Base-by-base conservation (phyloP, 2,329 filamentous ascomycete genomes). In the Teratosphaeria destructans region DNA sequence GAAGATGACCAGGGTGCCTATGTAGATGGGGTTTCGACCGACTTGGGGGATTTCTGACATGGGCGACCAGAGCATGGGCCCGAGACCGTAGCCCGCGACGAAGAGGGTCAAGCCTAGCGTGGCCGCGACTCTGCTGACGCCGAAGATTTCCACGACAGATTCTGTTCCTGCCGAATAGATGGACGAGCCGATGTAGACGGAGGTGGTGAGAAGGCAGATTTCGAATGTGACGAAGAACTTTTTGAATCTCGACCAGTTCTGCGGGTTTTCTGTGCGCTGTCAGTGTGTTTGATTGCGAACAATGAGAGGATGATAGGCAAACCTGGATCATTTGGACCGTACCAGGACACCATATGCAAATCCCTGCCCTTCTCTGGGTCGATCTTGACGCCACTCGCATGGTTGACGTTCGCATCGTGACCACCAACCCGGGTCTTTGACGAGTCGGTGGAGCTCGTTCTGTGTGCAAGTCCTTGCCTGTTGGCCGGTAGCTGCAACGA, bases 281-380 rank as follows among this genome's bases (percentile, higher is more conserved):
- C 23, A 27, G 57, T 27, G 57, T 23, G 29, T 4, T 29, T 29
- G 29, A 5, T 32, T 32, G 29, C 5, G 4, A 32, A 32, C 4
- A 7, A 32, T 32, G 56, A 52, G 62, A 14, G 37, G 1, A 49
- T 7, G 29, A 32, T 32, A 4, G 29, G 7, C 43, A 23, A 61
- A 56, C 65, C 73, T 4, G 73, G 70, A 64, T 82, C 81, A 59
- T 79, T 66, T 0, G 75, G 72, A 0, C 76, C 78, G 63, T 74
- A 80, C 81, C 81, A 84, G 39, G 75, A 73, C 6, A 84, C 75
- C 5, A 84, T 68, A 58, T 78, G 70, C 7, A 75, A 66, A 66
- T 83, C 79, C 61, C 70, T 74, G 0, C 80, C 79, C 63, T 82
- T 82, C 63, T 83, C 81, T 0, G 75, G 72, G 66, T 83, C 79